phyloP scores from a whole-genome alignment of 116 monocot species.

The Phalaenopsis hybrid region DNA sequence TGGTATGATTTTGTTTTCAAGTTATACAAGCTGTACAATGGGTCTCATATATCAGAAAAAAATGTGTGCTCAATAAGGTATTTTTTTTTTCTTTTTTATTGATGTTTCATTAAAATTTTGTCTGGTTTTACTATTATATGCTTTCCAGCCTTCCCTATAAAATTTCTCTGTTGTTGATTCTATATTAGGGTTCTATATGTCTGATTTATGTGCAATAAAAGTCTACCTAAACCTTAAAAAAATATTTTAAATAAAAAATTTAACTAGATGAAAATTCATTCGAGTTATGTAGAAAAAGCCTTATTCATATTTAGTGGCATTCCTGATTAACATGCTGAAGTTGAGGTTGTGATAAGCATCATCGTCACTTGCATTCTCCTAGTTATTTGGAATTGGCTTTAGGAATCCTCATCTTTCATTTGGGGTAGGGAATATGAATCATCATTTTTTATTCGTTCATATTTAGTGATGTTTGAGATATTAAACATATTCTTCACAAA shows the following conservation, averaged over 20 bases:
- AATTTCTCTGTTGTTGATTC: background rate
- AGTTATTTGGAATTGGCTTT: background rate
- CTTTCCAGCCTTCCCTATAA: background rate
- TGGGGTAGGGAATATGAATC: too few relatives aligned
- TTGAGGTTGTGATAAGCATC: background rate
- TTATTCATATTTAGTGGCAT: background rate
- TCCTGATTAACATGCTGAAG: background rate
- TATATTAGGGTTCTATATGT: background rate
- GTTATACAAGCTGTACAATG: constrained; percentile 71
- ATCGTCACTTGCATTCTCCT: background rate
- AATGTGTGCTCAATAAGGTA: constrained; percentile 68
- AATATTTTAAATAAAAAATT: background rate
- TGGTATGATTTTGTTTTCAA: constrained; percentile 91
- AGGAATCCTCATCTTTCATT: background rate
- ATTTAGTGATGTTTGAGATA: too few relatives aligned
- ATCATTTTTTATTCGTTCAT: too few relatives aligned
- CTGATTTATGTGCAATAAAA: background rate
- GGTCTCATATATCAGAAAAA: constrained; percentile 75
- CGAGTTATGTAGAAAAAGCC: background rate
- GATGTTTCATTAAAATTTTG: background rate
- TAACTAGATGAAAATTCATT: background rate
- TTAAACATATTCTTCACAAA: background rate
- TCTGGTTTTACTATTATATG: background rate
- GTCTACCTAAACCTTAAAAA: background rate
- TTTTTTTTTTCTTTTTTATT: background rate